Evolutionary conservation across 73 alveolate species (phyloP).

Genomic region (Paramecium caudatum): DNA sequence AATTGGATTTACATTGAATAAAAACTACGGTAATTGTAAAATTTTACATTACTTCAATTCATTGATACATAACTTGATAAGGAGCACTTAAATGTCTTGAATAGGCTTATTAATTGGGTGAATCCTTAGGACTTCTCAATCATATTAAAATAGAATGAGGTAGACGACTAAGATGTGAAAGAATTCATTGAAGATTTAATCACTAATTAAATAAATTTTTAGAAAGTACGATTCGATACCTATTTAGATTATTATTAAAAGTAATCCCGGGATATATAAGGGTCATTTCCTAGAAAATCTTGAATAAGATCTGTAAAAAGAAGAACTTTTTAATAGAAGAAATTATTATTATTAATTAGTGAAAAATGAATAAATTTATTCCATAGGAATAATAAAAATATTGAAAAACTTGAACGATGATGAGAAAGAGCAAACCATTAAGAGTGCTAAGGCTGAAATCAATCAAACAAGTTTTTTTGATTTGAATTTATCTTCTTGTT

Average conservation of each 20-base stretch:
- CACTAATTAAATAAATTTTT: not conserved
- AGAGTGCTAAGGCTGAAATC: not conserved
- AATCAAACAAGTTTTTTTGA: slow-evolving; percentile 50
- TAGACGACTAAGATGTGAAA: slow-evolving; percentile 39
- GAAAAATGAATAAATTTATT: not conserved
- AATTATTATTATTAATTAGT: slow-evolving; percentile 13
- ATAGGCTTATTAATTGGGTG: not conserved
- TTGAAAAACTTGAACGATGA: not conserved
- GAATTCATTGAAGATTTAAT: not conserved
- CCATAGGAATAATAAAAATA: slow-evolving; percentile 19
- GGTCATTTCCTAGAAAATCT: not conserved
- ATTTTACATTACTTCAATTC: not conserved
- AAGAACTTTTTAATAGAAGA: not conserved
- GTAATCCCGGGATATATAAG: slow-evolving; percentile 52
- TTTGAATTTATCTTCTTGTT: not conserved
- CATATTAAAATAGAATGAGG: slow-evolving; percentile 41
- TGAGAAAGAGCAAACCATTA: not conserved
- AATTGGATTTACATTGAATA: slow-evolving; percentile 61
- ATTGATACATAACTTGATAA: slow-evolving; percentile 38
- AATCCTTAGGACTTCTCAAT: not conserved
- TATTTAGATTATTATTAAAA: not conserved
- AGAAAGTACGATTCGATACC: not conserved
- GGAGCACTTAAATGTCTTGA: slow-evolving; percentile 14
- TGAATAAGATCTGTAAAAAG: not conserved
- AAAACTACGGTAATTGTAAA: not conserved